Evolutionary conservation across 139 green algal genomes (phyloP).

Genomic region (Closterium sp.): DNA sequence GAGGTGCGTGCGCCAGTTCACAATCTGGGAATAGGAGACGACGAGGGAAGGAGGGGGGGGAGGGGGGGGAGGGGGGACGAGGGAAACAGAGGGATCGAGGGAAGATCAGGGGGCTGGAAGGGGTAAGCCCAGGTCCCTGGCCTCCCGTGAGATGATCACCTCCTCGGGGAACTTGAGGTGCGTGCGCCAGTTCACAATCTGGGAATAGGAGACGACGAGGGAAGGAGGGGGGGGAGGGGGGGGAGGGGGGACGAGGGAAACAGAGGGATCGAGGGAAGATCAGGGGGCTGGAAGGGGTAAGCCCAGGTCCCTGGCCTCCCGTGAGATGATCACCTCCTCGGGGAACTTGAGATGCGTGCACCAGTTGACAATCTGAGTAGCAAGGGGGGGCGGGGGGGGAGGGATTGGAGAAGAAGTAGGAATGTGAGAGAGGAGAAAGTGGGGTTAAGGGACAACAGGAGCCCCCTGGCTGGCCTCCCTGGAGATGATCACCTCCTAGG

Average conservation of each 20-base stretch:
- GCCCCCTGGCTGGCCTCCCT: neutral
- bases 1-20: conserved; percentile 55
- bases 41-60: too few species aligned
- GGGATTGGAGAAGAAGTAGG: too few species aligned
- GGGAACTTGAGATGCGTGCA: conserved; percentile 85
- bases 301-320: conserved; percentile 75
- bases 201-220: neutral
- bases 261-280: too few species aligned
- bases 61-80: neutral
- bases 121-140: conserved; percentile 65
- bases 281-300: neutral
- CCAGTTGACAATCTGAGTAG: conserved; percentile 81
- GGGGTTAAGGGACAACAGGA: too few species aligned
- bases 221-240: too few species aligned
- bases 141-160: conserved; percentile 54
- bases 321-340: conserved; percentile 61
- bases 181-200: conserved; percentile 86
- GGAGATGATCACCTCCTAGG: conserved; percentile 66
- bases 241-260: neutral
- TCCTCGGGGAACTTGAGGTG: conserved; percentile 87
- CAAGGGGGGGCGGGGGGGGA: too few species aligned
- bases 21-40: neutral
- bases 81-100: too few species aligned
- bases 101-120: neutral
- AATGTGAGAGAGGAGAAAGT: too few species aligned